Conservation (phyloP, 2,329 filamentous ascomycete species). For the Botrytis fabae region DNA sequence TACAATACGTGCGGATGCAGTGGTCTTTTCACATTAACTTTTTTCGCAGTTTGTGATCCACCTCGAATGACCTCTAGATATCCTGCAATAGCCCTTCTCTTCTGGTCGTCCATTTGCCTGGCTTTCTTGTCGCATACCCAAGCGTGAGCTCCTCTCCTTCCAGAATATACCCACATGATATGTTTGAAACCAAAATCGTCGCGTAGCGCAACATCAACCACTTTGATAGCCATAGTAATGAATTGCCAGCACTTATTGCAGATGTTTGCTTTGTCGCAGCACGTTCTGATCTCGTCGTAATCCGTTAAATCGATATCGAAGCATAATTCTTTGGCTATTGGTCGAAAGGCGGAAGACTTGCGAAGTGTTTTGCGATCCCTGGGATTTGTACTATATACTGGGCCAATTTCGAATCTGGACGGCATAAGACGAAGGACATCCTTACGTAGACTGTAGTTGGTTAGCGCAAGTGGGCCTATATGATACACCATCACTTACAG, state of each 20-base stretch:
- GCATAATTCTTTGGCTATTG: conserved; percentile 88
- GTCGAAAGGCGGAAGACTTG: conserved; percentile 79
- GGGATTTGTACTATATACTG: conserved; percentile 93
- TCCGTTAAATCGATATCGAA: conserved; percentile 99
- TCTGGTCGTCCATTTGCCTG: conserved; percentile 79
- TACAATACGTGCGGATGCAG: conserved; percentile 85
- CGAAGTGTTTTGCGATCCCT: conserved; percentile 86
- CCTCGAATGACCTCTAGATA: conserved; percentile 92
- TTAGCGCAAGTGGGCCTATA: conserved; percentile 29
- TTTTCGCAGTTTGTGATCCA: conserved; percentile 81
- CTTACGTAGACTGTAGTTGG: conserved; percentile 68
- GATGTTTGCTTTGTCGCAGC: conserved; percentile 90
- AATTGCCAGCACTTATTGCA: conserved; percentile 95
- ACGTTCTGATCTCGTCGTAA: conserved; percentile 95
- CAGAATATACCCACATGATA: conserved; percentile 98
- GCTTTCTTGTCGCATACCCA: conserved; percentile 96
- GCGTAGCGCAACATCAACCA: conserved; percentile 80
- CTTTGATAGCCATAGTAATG: conserved; percentile 96
- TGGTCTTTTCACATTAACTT: conserved; percentile 79
- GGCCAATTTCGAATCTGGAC: conserved; percentile 95
- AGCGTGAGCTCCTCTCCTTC: conserved; percentile 92
- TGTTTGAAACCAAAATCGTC: conserved; percentile 97
- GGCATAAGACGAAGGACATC: conserved; percentile 87
- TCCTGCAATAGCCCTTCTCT: conserved; percentile 78
- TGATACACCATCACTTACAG: conserved; percentile 45